These are phyloP conservation scores for Phytophthora fragariaefolia DNA, from an alignment of 352 stramenopile genomes.

Conservation along the genomic window DNA sequence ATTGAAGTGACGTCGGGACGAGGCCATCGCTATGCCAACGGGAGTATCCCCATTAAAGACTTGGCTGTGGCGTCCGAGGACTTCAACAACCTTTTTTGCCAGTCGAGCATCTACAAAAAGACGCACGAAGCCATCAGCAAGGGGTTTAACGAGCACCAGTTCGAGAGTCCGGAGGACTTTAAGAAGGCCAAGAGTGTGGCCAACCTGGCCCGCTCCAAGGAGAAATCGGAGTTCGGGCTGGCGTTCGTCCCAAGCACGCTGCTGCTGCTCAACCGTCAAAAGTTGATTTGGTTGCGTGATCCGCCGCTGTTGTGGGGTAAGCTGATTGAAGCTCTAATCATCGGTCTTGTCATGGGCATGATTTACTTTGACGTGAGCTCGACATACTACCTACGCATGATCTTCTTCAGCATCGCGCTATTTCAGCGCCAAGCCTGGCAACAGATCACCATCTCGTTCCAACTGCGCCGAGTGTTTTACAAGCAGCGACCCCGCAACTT, in stretches of 20 bases:
- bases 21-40: constrained; percentile 54
- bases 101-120: constrained; percentile 63
- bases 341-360: constrained; percentile 86
- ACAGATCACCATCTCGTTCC: constrained; percentile 75
- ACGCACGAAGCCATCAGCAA: constrained; percentile 53
- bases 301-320: constrained; percentile 69
- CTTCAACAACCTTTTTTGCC: constrained; percentile 65
- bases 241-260: constrained; percentile 49
- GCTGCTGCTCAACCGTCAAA: constrained; percentile 64
- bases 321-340: constrained; percentile 67
- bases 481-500: constrained; percentile 92
- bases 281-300: constrained; percentile 70
- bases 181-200: constrained; percentile 58
- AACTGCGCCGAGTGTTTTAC: constrained; percentile 90
- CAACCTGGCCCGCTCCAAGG: constrained; percentile 56
- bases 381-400: constrained; percentile 74
- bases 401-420: constrained; percentile 73
- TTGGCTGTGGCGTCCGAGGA: constrained; percentile 45
- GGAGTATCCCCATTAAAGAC: constrained; percentile 37
- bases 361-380: constrained; percentile 67
- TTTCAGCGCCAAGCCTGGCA: constrained; percentile 82
- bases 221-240: constrained; percentile 61
- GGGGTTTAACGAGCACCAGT: constrained; percentile 61
- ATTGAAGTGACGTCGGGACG: constrained; percentile 75
- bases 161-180: constrained; percentile 58